Evolutionary conservation across 257 asterid genomes (phyloP).

Genomic region (Verbascum thapsus): DNA sequence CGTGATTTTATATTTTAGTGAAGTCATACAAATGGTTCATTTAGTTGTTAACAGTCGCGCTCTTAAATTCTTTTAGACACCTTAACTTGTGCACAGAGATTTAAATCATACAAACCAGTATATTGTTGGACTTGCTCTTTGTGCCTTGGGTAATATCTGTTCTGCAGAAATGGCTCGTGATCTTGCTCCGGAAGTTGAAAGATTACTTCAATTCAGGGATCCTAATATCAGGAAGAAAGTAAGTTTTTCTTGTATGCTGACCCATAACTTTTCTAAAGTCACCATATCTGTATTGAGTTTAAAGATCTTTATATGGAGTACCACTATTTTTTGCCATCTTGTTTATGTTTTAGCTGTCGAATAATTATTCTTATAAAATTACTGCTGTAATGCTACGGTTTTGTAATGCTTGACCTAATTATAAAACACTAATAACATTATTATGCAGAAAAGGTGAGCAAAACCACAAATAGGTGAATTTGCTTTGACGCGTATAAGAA

Average conservation of each 20-base stretch:
- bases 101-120: slow-evolving; percentile 94
- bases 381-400: neutral
- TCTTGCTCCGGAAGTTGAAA: slow-evolving; percentile 98
- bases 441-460: neutral
- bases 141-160: slow-evolving; percentile 96
- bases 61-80: slow-evolving; percentile 29
- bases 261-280: neutral
- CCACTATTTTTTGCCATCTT: slow-evolving; percentile 8
- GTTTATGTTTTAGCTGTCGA: slow-evolving; percentile 4
- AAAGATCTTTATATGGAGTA: neutral
- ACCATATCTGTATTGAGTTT: slow-evolving; percentile 14
- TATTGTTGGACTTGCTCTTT: slow-evolving; percentile 97
- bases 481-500: neutral
- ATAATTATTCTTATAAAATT: slow-evolving; percentile 1
- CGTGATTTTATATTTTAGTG: slow-evolving; percentile 19
- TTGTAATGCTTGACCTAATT: slow-evolving; percentile 6
- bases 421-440: neutral
- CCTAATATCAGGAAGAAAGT: slow-evolving; percentile 97
- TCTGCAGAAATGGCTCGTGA: slow-evolving; percentile 99
- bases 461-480: neutral
- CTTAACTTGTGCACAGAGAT: slow-evolving; percentile 79
- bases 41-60: slow-evolving; percentile 28
- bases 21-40: slow-evolving; percentile 28
- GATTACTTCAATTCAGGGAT: slow-evolving; percentile 91
- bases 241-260: slow-evolving; percentile 33